Evolutionary conservation across 768 basidiomycete genomes (phyloP).

Genomic region (Symmetrospora coprosmae): DNA sequence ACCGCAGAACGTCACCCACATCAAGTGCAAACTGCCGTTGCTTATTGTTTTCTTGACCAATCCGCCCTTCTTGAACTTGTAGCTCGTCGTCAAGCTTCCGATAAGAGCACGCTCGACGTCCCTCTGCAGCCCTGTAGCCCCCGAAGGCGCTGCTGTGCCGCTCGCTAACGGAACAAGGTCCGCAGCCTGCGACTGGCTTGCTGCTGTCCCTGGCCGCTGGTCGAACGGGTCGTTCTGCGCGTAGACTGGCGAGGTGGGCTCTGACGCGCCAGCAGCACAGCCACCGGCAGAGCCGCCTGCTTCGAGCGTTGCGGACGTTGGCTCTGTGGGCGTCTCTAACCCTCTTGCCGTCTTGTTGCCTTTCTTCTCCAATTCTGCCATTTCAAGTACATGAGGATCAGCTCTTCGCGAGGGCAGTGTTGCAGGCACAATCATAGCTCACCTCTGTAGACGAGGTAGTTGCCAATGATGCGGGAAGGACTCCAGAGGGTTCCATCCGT

Average conservation of each 20-base stretch:
- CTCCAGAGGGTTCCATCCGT: slow-evolving; percentile 97
- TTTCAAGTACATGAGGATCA: not conserved
- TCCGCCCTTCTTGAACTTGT: slow-evolving; percentile 83
- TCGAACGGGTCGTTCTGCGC: too few relatives aligned
- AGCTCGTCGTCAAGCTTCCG: slow-evolving; percentile 79
- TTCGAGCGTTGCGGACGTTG: too few relatives aligned
- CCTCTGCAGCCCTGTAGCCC: not conserved
- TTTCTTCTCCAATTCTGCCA: slow-evolving; percentile 15
- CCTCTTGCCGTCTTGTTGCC: too few relatives aligned
- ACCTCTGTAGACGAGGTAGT: slow-evolving; percentile 76
- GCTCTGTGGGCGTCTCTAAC: too few relatives aligned
- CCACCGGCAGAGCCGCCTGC: too few relatives aligned
- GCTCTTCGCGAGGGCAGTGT: too few relatives aligned
- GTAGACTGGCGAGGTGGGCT: too few relatives aligned
- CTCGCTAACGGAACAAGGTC: too few relatives aligned
- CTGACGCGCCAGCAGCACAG: too few relatives aligned
- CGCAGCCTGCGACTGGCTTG: too few relatives aligned
- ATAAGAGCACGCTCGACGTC: slow-evolving; percentile 57
- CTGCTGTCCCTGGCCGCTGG: too few relatives aligned
- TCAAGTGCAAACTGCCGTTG: not conserved
- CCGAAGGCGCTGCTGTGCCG: too few relatives aligned
- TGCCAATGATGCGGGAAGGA: slow-evolving; percentile 79
- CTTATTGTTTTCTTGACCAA: slow-evolving; percentile 82
- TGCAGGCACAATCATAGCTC: not conserved
- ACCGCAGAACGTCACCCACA: not conserved